These are phyloP conservation scores for Coemansia sp. DNA, from an alignment of 192 early-diverging fungal genomes.

Conservation along the genomic window DNA sequence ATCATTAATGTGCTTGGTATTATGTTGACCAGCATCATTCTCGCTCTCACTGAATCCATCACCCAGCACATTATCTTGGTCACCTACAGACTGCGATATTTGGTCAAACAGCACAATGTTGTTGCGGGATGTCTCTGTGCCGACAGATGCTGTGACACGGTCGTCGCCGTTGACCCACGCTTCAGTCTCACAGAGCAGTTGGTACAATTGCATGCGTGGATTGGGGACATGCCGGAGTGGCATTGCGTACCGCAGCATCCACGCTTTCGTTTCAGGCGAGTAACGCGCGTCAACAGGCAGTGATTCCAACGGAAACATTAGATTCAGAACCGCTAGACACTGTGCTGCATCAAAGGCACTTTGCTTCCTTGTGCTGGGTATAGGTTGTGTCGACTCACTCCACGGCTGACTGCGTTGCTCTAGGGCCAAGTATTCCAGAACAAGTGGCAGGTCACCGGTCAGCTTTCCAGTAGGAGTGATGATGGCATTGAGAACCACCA, in stretches of 20 bases:
- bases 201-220: slow-evolving; percentile 41
- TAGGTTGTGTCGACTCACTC: neutral
- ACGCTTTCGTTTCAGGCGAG: slow-evolving; percentile 8
- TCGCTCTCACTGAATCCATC: neutral
- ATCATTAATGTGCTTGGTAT: neutral
- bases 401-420: neutral
- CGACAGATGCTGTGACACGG: slow-evolving; percentile 6
- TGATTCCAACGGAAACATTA: slow-evolving; percentile 44
- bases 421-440: neutral
- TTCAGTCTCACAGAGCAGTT: slow-evolving; percentile 44
- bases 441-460: slow-evolving; percentile 19
- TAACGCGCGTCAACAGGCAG: neutral
- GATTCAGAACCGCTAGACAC: slow-evolving; percentile 38
- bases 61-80: neutral
- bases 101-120: neutral
- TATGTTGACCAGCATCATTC: neutral
- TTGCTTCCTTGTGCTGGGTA: neutral
- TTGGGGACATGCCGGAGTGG: slow-evolving; percentile 35
- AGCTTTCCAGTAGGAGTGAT: slow-evolving; percentile 4
- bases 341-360: slow-evolving; percentile 16
- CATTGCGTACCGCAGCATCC: slow-evolving; percentile 31
- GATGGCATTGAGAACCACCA: slow-evolving; percentile 34
- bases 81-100: neutral
- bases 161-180: slow-evolving; percentile 41
- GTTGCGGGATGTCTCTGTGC: neutral